phyloP scores from a whole-genome alignment of 2,329 filamentous ascomycete species.

The Alternaria sp. region DNA sequence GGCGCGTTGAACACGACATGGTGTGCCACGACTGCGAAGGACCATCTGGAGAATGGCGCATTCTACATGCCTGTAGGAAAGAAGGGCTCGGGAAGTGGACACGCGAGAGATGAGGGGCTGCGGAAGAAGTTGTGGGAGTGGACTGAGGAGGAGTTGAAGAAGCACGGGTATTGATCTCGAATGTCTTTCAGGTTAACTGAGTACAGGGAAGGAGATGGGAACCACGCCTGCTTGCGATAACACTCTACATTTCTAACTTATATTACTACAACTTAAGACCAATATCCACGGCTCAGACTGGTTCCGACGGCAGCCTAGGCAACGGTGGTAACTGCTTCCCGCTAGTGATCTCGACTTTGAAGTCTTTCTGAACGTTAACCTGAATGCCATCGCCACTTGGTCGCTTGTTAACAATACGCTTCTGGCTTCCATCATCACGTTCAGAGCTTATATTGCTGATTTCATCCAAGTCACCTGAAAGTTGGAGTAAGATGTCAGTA shows the following conservation, averaged over 20 bases:
- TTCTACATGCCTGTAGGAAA: slow-evolving; percentile 54
- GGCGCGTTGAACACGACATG: slow-evolving; percentile 57
- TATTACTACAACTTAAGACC: not conserved
- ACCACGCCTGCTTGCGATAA: not conserved
- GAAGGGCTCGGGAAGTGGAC: slow-evolving; percentile 32
- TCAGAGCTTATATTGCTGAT: not conserved
- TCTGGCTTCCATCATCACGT: slow-evolving; percentile 3
- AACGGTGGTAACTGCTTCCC: not conserved
- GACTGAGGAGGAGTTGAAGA: slow-evolving; percentile 47
- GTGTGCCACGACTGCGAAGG: slow-evolving; percentile 48
- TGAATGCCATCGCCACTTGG: slow-evolving; percentile 3
- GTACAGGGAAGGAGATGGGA: not conserved
- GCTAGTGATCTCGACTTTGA: slow-evolving; percentile 6
- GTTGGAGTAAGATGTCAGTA: too few species aligned
- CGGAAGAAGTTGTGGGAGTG: slow-evolving; percentile 52
- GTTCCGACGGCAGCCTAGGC: not conserved
- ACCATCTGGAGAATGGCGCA: slow-evolving; percentile 51
- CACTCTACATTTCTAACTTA: not conserved
- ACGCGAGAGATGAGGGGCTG: slow-evolving; percentile 40
- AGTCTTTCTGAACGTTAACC: slow-evolving; percentile 11
- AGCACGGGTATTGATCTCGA: slow-evolving; percentile 39
- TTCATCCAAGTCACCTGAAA: slow-evolving; percentile 1
- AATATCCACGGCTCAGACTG: not conserved
- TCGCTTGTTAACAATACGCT: slow-evolving; percentile 1
- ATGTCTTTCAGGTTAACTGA: not conserved